Conservation (phyloP, 805 yeast genomes). For the Monosporozyma unispora region DNA sequence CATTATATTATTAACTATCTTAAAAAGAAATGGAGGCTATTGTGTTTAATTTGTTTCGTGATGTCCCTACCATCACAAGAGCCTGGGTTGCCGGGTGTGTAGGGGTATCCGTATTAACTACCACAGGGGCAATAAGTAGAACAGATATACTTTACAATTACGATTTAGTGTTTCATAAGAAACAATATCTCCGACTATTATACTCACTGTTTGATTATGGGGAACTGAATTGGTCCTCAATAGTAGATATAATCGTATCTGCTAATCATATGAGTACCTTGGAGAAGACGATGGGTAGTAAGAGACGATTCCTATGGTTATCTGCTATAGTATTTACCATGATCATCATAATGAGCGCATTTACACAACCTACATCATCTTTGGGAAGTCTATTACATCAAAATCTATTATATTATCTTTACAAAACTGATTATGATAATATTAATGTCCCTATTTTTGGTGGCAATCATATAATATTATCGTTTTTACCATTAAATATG, state of each 20-base stretch:
- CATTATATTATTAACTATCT: not conserved
- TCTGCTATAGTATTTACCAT: slow-evolving; percentile 10
- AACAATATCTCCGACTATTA: slow-evolving; percentile 32
- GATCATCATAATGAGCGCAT: slow-evolving; percentile 17
- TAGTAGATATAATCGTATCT: slow-evolving; percentile 17
- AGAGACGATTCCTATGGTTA: slow-evolving; percentile 24
- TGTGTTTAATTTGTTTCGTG: slow-evolving; percentile 21
- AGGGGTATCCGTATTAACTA: slow-evolving; percentile 28
- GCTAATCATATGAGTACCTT: slow-evolving; percentile 19
- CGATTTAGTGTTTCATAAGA: slow-evolving; percentile 33
- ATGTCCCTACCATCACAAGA: slow-evolving; percentile 36
- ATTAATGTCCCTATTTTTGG: slow-evolving; percentile 18
- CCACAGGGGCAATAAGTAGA: slow-evolving; percentile 27
- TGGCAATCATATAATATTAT: slow-evolving; percentile 15
- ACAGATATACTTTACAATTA: slow-evolving; percentile 30
- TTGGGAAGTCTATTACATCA: slow-evolving; percentile 22
- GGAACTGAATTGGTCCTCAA: slow-evolving; percentile 14
- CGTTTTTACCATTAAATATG: slow-evolving; percentile 18
- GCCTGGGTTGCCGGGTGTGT: slow-evolving; percentile 31
- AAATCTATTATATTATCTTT: slow-evolving; percentile 21
- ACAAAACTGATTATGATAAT: slow-evolving; percentile 14
- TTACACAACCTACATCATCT: slow-evolving; percentile 22
- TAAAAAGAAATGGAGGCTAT: slow-evolving; percentile 23
- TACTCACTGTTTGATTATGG: slow-evolving; percentile 36
- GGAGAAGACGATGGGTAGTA: slow-evolving; percentile 20